Conservation (phyloP, 2,329 filamentous ascomycete genomes). For the Penicillium sp. region DNA sequence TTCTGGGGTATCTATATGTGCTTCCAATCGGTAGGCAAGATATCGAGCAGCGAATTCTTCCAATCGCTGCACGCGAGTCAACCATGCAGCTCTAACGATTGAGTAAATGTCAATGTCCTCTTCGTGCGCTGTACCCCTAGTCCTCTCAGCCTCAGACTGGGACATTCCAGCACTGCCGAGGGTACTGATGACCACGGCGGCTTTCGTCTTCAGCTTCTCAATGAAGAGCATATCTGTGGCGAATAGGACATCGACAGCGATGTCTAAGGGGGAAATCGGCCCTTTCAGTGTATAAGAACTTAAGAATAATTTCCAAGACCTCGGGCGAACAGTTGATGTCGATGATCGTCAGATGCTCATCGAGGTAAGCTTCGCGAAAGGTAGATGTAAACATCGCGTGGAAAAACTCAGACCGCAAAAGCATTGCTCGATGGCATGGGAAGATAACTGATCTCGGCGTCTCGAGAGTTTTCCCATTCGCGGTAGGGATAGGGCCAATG, state of each 20-base stretch:
- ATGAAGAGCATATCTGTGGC: constrained; percentile 90
- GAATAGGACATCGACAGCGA: constrained; percentile 86
- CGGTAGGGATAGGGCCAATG: constrained; percentile 55
- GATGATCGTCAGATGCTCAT: constrained; percentile 70
- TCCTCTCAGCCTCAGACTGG: constrained; percentile 48
- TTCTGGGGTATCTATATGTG: constrained; percentile 82
- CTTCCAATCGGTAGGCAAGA: constrained; percentile 80
- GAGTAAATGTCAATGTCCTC: constrained; percentile 89
- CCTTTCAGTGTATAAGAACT: constrained; percentile 86
- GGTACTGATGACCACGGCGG: constrained; percentile 83
- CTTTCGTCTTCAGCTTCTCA: constrained; percentile 85
- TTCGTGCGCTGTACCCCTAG: constrained; percentile 40
- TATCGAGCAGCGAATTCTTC: constrained; percentile 93
- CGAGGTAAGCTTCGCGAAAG: constrained; percentile 79
- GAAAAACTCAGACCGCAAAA: constrained; percentile 90
- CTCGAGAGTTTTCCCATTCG: constrained; percentile 44
- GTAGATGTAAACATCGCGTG: constrained; percentile 85
- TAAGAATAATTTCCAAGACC: constrained; percentile 80
- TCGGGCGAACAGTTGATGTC: constrained; percentile 76
- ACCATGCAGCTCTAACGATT: constrained; percentile 88
- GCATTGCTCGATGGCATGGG: constrained; percentile 86
- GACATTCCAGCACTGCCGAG: constrained; percentile 71
- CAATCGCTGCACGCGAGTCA: constrained; percentile 78
- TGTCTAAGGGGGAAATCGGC: constrained; percentile 73
- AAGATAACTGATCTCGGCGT: constrained; percentile 66